Evolutionary conservation across 139 green algal species (phyloP), one percentile per base, ranked within the genome.

Genomic region (Chlamydomonas sphaeroides): DNA sequence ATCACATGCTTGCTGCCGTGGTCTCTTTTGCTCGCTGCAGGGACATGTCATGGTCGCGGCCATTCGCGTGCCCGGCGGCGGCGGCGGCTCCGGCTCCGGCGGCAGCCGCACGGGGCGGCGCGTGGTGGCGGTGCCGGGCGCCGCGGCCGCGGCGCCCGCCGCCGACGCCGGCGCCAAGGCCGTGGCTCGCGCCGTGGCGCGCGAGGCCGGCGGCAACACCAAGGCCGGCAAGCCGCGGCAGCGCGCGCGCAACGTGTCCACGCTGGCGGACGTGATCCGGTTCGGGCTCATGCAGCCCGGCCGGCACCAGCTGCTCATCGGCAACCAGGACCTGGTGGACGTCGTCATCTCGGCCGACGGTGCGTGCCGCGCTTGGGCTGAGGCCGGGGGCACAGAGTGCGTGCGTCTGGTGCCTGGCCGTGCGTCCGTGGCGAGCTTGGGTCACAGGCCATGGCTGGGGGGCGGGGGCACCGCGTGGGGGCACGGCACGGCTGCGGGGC

Each of bases 241-340:
- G 71, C 71, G 71, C 51, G 38, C 71, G 35, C 71, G 71, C 71
- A 67, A 33, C 5, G 15, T 15, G n/a, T 66, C 49, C 5, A 78
- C 71, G 15, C 36, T 78, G 32, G 51, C 71, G 32, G 71, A 78
- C 30, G 51, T 78, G 35, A 66, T 78, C 1, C 51, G 71, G 0
- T 51, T 78, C 71, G 15, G 33, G 10, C 51, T 78, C 5, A 51
- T 78, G 1, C 11, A 26, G 10, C 51, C 71, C 15, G 71, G 71
- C 23, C 51, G 2, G 25, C 71, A 78, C 71, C 35, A 51, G 71
- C 36, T 78, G 71, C 71, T 78, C 42, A 35, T 78, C 14, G 71
- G 71, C 25, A 78, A 78, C 35, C 71, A 78, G 51, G 71, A 78
- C 49, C n/a, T 39, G 51, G 71, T 78, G 51, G 71, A 78, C 3